Evolutionary conservation across 2,329 filamentous ascomycete species (phyloP).

Genomic region (Raffaelea arxii): DNA sequence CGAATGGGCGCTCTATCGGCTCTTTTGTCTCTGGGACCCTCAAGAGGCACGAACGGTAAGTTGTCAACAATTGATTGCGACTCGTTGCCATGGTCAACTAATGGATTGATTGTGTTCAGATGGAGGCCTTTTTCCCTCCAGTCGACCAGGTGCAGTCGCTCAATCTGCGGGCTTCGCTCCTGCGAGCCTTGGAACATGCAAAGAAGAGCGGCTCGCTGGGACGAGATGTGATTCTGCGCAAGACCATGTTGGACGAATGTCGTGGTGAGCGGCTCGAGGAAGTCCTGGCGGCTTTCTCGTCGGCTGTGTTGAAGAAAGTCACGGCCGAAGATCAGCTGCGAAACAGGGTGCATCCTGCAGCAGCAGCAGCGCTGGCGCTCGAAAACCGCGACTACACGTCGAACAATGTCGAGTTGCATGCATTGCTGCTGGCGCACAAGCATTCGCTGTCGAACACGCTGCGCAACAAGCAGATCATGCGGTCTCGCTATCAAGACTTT

Average conservation of each 20-base stretch:
- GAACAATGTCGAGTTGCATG: constrained; percentile 46
- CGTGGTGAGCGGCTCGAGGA: constrained; percentile 87
- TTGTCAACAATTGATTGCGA: not conserved
- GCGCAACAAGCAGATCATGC: constrained; percentile 48
- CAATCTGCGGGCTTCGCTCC: constrained; percentile 76
- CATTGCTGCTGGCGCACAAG: constrained; percentile 65
- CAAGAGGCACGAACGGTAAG: constrained; percentile 61
- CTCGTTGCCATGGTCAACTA: not conserved
- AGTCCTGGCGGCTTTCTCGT: constrained; percentile 73
- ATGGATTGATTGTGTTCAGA: constrained; percentile 15
- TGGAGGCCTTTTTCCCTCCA: constrained; percentile 84
- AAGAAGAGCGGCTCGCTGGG: constrained; percentile 83
- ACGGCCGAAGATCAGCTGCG: constrained; percentile 29
- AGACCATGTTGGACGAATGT: constrained; percentile 96
- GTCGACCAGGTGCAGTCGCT: constrained; percentile 83
- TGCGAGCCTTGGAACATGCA: constrained; percentile 69
- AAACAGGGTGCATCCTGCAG: constrained; percentile 27
- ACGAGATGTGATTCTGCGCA: constrained; percentile 70
- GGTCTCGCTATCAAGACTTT: constrained; percentile 52
- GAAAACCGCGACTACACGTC: constrained; percentile 49
- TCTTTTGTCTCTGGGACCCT: constrained; percentile 77
- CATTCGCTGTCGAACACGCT: constrained; percentile 52
- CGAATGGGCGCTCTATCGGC: constrained; percentile 84
- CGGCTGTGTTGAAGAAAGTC: constrained; percentile 65
- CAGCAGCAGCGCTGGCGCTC: constrained; percentile 45